Conservation (phyloP, 208 protist genomes). For the Angomonas deanei region DNA sequence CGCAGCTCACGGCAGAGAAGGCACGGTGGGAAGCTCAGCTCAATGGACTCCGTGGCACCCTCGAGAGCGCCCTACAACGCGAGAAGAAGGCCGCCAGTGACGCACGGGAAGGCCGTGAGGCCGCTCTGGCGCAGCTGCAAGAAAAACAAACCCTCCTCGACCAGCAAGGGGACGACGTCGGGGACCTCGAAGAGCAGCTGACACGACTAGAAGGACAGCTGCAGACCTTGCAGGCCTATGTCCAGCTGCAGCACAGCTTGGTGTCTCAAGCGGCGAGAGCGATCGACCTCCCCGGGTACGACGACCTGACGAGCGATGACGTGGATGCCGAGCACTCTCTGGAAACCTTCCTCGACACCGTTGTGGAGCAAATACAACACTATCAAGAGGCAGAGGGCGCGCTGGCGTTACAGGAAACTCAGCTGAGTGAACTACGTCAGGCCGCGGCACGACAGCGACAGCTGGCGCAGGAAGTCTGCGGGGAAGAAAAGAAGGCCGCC, state of each 20-base stretch:
- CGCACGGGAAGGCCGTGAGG: slow-evolving; percentile 39
- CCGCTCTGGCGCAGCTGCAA: slow-evolving; percentile 28
- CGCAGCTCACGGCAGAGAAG: not conserved
- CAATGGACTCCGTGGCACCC: slow-evolving; percentile 12
- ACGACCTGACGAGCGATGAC: not conserved
- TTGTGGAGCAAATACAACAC: not conserved
- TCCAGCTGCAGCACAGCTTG: slow-evolving; percentile 20
- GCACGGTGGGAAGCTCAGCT: slow-evolving; percentile 1
- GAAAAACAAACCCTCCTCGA: slow-evolving; percentile 27
- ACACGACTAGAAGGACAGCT: slow-evolving; percentile 21
- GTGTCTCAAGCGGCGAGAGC: slow-evolving; percentile 17
- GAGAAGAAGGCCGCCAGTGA: slow-evolving; percentile 35
- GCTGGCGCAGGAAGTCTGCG: no score
- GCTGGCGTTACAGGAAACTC: not conserved
- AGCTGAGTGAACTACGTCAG: not conserved
- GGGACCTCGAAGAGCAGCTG: slow-evolving; percentile 17
- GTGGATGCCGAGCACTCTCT: slow-evolving; percentile 1
- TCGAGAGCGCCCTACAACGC: slow-evolving; percentile 24
- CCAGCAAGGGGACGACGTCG: slow-evolving; percentile 16
- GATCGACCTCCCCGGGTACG: not conserved
- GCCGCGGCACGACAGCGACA: not conserved
- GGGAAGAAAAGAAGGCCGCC: no score
- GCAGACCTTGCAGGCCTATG: slow-evolving; percentile 16
- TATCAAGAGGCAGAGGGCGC: not conserved
- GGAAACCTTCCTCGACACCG: not conserved